A percentile compares a stretch with the other conserved stretches of the same genome.
Evolutionary conservation across 768 basidiomycete species (phyloP).

Genomic region (Crassisporium funariophilum): DNA sequence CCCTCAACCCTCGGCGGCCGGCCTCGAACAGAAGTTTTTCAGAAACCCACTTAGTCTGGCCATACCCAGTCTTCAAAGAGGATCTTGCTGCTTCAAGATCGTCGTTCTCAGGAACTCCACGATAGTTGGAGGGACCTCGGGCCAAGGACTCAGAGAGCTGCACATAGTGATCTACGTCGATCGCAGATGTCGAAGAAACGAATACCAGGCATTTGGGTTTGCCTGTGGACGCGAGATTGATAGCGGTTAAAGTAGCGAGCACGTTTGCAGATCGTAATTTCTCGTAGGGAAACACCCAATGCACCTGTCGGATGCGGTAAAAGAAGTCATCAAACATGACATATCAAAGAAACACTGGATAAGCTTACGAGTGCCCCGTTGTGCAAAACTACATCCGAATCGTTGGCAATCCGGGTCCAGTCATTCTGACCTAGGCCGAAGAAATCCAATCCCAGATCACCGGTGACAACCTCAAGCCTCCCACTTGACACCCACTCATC

Average conservation of each 20-base stretch:
- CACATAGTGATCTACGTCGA: slow-evolving; percentile 92
- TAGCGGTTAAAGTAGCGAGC: slow-evolving; percentile 81
- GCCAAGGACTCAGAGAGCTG: slow-evolving; percentile 75
- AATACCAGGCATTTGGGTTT: slow-evolving; percentile 85
- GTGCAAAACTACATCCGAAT: slow-evolving; percentile 85
- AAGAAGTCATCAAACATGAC: background rate
- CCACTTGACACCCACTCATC: slow-evolving; percentile 74
- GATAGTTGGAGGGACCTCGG: slow-evolving; percentile 38
- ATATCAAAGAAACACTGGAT: background rate
- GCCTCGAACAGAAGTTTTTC: slow-evolving; percentile 95
- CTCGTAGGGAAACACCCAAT: slow-evolving; percentile 99
- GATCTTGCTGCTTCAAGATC: slow-evolving; percentile 82
- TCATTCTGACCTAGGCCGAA: slow-evolving; percentile 69
- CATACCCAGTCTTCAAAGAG: slow-evolving; percentile 87
- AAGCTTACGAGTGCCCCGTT: slow-evolving; percentile 93
- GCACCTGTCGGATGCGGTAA: slow-evolving; percentile 63
- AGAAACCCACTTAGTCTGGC: slow-evolving; percentile 98
- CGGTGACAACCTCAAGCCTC: slow-evolving; percentile 76
- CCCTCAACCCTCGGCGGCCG: slow-evolving; percentile 78
- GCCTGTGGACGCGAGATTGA: slow-evolving; percentile 73
- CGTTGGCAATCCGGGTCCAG: slow-evolving; percentile 69
- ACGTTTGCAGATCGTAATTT: slow-evolving; percentile 92
- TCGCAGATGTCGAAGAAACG: slow-evolving; percentile 93
- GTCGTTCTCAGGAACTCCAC: slow-evolving; percentile 85
- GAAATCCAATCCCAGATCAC: slow-evolving; percentile 74